Evolutionary conservation across 2,329 filamentous ascomycete genomes (phyloP).

Genomic region (Akanthomyces muscarius): DNA sequence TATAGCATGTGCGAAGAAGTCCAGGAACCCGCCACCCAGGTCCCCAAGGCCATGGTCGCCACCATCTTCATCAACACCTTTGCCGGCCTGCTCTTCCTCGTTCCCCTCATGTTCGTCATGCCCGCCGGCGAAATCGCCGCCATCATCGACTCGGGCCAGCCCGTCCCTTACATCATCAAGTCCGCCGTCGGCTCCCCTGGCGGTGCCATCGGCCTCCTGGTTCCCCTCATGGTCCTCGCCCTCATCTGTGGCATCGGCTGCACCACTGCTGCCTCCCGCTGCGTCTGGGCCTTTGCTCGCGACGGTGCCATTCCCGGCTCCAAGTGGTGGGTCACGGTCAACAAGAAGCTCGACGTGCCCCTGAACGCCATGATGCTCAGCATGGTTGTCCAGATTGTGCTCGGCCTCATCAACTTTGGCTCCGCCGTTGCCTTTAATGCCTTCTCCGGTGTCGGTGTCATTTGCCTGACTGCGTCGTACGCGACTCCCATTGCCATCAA

Average conservation of each 20-base stretch:
- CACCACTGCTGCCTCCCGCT: conserved; percentile 64
- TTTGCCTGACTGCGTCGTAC: conserved; percentile 65
- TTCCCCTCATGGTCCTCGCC: conserved; percentile 63
- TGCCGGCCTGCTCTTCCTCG: conserved; percentile 63
- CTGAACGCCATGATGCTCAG: conserved; percentile 70
- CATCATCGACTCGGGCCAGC: conserved; percentile 53
- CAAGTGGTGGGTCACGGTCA: conserved; percentile 56
- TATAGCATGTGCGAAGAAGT: conserved; percentile 71
- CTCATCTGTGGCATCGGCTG: conserved; percentile 65
- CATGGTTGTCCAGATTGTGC: conserved; percentile 59
- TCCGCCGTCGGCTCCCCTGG: conserved; percentile 56
- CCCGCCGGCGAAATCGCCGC: conserved; percentile 56
- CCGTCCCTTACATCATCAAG: conserved; percentile 61
- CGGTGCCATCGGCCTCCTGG: conserved; percentile 57
- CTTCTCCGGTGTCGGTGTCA: conserved; percentile 67
- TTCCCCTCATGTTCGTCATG: conserved; percentile 66
- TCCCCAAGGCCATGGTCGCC: conserved; percentile 68
- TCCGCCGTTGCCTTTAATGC: conserved; percentile 67
- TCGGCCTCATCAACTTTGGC: conserved; percentile 67
- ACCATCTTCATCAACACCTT: conserved; percentile 64
- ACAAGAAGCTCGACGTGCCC: conserved; percentile 59
- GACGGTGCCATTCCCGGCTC: conserved; percentile 66
- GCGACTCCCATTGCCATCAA: conserved; percentile 63
- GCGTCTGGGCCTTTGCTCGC: conserved; percentile 66
- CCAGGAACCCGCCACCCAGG: conserved; percentile 59